Conservation (phyloP, 345 rosid genomes). For the Alliaria petiolata region DNA sequence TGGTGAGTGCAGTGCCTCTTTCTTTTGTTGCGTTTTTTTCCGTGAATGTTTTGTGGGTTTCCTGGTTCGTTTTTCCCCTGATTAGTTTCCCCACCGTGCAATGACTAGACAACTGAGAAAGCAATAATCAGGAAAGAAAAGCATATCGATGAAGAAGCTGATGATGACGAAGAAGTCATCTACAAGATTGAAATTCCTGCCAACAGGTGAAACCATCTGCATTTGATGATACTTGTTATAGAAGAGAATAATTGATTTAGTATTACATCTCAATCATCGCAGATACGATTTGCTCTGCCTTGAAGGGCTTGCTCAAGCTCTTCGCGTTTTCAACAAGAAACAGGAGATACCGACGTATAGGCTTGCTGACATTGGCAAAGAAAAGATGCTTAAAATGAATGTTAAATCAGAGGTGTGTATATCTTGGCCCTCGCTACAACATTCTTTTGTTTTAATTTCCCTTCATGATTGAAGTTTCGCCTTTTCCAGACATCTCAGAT, state of each 20-base stretch:
- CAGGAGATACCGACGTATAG: slow-evolving; percentile 53
- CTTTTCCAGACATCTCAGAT: slow-evolving; percentile 57
- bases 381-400: slow-evolving; percentile 58
- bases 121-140: slow-evolving; percentile 84
- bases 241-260: neutral
- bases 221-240: neutral
- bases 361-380: slow-evolving; percentile 43
- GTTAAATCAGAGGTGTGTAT: slow-evolving; percentile 65
- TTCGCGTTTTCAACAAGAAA: slow-evolving; percentile 65
- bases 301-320: slow-evolving; percentile 97
- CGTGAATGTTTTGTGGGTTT: neutral
- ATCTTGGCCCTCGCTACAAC: neutral
- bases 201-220: slow-evolving; percentile 46
- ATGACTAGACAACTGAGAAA: slow-evolving; percentile 52
- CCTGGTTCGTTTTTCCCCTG: neutral
- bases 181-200: slow-evolving; percentile 94
- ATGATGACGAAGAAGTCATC: slow-evolving; percentile 62
- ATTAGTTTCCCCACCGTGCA: neutral
- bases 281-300: slow-evolving; percentile 96
- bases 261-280: neutral
- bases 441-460: neutral
- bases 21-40: neutral
- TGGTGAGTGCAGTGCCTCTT: slow-evolving; percentile 46
- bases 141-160: slow-evolving; percentile 51
- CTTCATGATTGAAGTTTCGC: neutral